Percentiles rank a stretch among this genome's conserved stretches.
These are phyloP conservation scores for Sporormia fimetaria DNA, from an alignment of 495 filamentous ascomycete species.

Conservation along the genomic window DNA sequence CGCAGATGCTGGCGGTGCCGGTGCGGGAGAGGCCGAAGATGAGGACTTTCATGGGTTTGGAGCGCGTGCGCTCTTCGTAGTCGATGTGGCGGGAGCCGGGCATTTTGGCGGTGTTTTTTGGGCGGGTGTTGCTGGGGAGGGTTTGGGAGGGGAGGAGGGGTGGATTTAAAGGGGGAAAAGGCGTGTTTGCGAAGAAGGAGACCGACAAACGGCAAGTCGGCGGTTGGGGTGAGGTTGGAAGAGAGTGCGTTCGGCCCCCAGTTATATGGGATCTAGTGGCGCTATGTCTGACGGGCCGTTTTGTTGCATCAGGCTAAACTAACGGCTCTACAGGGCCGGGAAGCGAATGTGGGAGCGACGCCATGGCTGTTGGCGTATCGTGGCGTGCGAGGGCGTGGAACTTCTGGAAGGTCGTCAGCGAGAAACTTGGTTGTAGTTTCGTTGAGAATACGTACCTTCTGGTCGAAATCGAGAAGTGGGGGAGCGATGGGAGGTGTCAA, in stretches of 20 bases:
- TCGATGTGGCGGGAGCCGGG: conserved; percentile 10
- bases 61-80: conserved; percentile 2
- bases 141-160: background rate
- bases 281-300: background rate
- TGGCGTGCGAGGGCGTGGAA: too few relatives aligned
- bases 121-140: background rate
- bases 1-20: conserved; percentile 12
- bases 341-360: background rate
- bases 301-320: conserved; percentile 3
- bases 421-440: too few relatives aligned
- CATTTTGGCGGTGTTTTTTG: background rate
- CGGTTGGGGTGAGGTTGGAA: background rate
- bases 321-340: conserved; percentile 1
- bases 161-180: conserved; percentile 7
- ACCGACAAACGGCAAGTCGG: too few relatives aligned
- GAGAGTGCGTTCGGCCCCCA: background rate
- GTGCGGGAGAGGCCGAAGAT: conserved; percentile 18
- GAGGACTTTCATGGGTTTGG: conserved; percentile 18
- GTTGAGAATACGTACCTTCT: too few relatives aligned
- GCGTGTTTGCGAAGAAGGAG: too few relatives aligned
- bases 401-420: too few relatives aligned
- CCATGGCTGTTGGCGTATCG: too few relatives aligned
- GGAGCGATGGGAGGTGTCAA: too few relatives aligned
- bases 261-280: background rate
- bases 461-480: too few relatives aligned